phyloP scores from a whole-genome alignment of 495 filamentous ascomycete genomes.

The Xylaria acuta region DNA sequence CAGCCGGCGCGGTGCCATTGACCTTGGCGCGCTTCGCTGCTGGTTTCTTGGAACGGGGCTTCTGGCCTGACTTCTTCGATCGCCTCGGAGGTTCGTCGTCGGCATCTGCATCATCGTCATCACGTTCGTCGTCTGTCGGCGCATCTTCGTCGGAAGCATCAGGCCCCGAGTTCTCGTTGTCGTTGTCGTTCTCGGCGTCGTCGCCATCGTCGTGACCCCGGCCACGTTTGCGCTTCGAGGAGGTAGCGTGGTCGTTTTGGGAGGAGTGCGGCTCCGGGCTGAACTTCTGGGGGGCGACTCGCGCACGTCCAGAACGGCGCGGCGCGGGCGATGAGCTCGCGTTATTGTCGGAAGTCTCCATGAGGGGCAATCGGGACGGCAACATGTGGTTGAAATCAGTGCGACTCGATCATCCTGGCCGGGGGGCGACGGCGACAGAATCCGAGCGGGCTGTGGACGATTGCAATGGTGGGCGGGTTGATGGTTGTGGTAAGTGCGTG shows the following conservation, averaged over 20 bases:
- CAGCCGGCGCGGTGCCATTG: constrained; percentile 63
- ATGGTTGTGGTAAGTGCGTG: neutral
- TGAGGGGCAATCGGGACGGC: constrained; percentile 53
- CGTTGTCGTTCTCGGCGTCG: constrained; percentile 53
- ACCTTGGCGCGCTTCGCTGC: constrained; percentile 77
- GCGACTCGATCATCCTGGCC: constrained; percentile 34
- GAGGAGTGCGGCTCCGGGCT: constrained; percentile 52
- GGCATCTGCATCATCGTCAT: constrained; percentile 44
- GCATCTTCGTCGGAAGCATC: constrained; percentile 57
- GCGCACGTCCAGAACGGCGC: constrained; percentile 83
- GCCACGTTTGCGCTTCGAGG: constrained; percentile 63
- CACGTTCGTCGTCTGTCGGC: constrained; percentile 43
- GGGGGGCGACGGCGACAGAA: constrained; percentile 24
- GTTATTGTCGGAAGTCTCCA: constrained; percentile 65
- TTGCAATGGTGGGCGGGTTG: constrained; percentile 31
- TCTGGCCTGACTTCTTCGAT: constrained; percentile 39
- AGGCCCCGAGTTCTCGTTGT: constrained; percentile 62
- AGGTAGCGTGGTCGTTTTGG: constrained; percentile 32
- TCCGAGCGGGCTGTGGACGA: neutral
- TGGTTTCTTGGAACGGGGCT: constrained; percentile 58
- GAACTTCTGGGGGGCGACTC: constrained; percentile 74
- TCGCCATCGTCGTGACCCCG: constrained; percentile 55
- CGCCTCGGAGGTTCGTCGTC: constrained; percentile 45
- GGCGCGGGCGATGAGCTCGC: constrained; percentile 58
- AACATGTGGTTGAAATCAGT: constrained; percentile 35